Conservation (phyloP, 2,329 filamentous ascomycete genomes). For the Rasamsonia emersonii region DNA sequence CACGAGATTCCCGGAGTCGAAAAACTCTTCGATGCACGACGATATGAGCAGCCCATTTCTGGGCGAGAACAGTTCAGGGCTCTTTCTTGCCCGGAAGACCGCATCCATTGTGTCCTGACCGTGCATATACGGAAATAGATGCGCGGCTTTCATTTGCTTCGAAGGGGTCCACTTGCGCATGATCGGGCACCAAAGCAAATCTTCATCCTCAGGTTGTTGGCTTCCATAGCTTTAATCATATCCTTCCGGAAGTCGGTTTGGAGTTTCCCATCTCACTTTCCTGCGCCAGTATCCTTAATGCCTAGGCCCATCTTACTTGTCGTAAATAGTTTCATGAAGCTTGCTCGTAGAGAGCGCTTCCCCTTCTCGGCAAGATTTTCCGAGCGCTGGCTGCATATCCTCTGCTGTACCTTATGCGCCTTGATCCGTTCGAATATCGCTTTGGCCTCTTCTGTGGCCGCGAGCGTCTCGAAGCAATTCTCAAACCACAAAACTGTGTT, state of each 20-base stretch:
- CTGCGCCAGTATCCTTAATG: slow-evolving; percentile 4
- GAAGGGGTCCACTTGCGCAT: not conserved
- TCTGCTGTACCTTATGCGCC: slow-evolving; percentile 1
- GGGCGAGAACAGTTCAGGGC: slow-evolving; percentile 11
- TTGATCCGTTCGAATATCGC: slow-evolving; percentile 4
- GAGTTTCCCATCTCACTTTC: not conserved
- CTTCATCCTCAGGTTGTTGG: not conserved
- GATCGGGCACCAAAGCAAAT: not conserved
- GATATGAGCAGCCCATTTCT: slow-evolving; percentile 10
- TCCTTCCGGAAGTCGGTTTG: not conserved
- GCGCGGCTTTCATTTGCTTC: slow-evolving; percentile 11
- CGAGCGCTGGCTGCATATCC: slow-evolving; percentile 1
- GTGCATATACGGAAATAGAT: slow-evolving; percentile 12
- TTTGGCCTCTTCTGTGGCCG: slow-evolving; percentile 2
- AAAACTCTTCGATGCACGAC: slow-evolving; percentile 2
- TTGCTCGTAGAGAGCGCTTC: not conserved
- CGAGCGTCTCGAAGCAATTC: too few species aligned
- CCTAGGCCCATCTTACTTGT: slow-evolving; percentile 3
- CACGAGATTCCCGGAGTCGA: slow-evolving; percentile 8
- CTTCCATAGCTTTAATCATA: not conserved
- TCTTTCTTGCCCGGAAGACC: slow-evolving; percentile 10
- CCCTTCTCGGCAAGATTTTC: not conserved
- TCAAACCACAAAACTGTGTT: too few species aligned
- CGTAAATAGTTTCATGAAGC: slow-evolving; percentile 5
- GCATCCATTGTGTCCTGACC: slow-evolving; percentile 13